These are phyloP conservation scores for Brassica rapa DNA, from an alignment of 345 rosid species.

Conservation along the genomic window DNA sequence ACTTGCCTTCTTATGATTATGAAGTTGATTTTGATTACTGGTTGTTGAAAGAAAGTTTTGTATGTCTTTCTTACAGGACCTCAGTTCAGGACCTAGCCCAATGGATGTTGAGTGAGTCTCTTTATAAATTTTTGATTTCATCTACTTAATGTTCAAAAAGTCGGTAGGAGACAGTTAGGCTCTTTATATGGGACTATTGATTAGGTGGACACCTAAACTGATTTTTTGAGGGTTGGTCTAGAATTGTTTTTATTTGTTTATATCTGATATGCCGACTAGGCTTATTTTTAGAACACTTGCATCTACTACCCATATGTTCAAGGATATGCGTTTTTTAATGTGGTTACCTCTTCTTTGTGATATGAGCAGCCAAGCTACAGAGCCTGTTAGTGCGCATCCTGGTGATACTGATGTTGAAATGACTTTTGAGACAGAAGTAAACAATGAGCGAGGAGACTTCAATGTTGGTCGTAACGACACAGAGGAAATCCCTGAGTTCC, in stretches of 20 bases:
- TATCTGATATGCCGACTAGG: too few species aligned
- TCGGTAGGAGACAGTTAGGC: too few species aligned
- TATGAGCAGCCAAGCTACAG: slow-evolving; percentile 38
- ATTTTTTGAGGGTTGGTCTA: too few species aligned
- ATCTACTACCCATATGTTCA: neutral
- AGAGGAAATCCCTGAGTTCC: slow-evolving; percentile 30
- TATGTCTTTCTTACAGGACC: slow-evolving; percentile 48
- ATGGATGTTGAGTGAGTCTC: slow-evolving; percentile 53
- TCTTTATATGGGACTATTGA: too few species aligned
- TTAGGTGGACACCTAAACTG: too few species aligned
- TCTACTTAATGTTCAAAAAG: neutral
- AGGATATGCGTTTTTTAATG: neutral
- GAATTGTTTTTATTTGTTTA: too few species aligned
- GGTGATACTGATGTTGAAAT: slow-evolving; percentile 25
- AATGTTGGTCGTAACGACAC: slow-evolving; percentile 32
- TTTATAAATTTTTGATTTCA: slow-evolving; percentile 16
- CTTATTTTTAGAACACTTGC: too few species aligned
- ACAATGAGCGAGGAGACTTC: slow-evolving; percentile 37
- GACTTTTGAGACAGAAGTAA: slow-evolving; percentile 35
- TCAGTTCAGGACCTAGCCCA: slow-evolving; percentile 36
- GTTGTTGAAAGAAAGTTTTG: neutral
- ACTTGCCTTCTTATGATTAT: neutral
- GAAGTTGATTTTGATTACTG: slow-evolving; percentile 1
- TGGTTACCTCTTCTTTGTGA: slow-evolving; percentile 15
- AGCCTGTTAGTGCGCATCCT: slow-evolving; percentile 24